phyloP scores from a whole-genome alignment of 495 filamentous ascomycete species.

The Neurospora sp. region DNA sequence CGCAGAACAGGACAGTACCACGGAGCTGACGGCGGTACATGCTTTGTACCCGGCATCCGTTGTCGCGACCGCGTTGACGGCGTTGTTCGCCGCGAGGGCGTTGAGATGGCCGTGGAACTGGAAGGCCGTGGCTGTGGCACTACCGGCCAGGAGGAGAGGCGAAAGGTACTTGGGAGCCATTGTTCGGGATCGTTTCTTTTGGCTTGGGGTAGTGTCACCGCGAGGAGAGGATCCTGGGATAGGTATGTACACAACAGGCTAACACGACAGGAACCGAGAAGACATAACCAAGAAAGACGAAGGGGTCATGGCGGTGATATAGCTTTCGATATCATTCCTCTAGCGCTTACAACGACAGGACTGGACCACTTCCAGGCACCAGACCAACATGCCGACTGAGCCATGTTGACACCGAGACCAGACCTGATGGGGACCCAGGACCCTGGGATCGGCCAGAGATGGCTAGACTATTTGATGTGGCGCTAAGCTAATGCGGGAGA shows the following conservation, averaged over 20 bases:
- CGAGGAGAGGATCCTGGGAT: neutral
- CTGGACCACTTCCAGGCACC: neutral
- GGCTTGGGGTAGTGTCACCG: neutral
- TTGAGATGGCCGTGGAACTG: constrained; percentile 8
- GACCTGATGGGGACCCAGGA: neutral
- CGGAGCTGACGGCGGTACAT: constrained; percentile 9
- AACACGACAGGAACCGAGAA: neutral
- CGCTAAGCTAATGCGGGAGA: neutral
- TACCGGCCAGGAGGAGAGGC: constrained; percentile 3
- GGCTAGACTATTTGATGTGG: neutral
- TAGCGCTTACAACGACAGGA: neutral
- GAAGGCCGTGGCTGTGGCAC: constrained; percentile 1
- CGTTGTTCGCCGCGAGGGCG: constrained; percentile 2
- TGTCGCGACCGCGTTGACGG: constrained; percentile 3
- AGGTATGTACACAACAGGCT: neutral
- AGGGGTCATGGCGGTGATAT: neutral
- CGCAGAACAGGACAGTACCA: constrained; percentile 5
- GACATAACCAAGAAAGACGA: neutral
- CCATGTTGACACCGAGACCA: neutral
- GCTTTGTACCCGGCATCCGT: constrained; percentile 9
- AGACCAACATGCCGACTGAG: neutral
- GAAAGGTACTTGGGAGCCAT: neutral
- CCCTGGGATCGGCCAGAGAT: neutral
- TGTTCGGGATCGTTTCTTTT: neutral
- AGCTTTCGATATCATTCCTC: neutral